A percentile compares a stretch with the other conserved stretches of the same genome.
phyloP scores from a whole-genome alignment of 1,139 yeast species.

The Nadsonia starkeyi-henricii region DNA sequence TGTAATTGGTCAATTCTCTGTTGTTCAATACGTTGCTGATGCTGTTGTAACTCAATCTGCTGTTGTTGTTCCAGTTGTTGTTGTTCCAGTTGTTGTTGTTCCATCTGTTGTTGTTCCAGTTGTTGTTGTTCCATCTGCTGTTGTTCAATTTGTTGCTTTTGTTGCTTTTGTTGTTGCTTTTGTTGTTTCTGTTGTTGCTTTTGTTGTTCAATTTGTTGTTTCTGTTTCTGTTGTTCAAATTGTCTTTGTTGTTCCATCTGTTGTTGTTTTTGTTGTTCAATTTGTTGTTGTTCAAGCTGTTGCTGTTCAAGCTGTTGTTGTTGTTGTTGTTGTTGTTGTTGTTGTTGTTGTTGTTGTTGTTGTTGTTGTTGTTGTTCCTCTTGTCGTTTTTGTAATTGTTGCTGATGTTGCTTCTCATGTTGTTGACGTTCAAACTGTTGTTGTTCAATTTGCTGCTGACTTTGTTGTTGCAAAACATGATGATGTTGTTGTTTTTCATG shows the following conservation, averaged over 20 bases:
- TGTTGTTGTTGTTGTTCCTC: constrained; percentile 21
- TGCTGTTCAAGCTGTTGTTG: constrained; percentile 3
- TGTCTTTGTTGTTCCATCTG: not conserved
- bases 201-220: constrained; percentile 11
- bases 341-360: constrained; percentile 21
- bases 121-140: no score
- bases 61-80: no score
- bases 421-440: not conserved
- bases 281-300: constrained; percentile 3
- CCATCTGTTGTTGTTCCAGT: no score
- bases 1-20: no score
- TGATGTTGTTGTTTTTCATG: constrained; percentile 9
- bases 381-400: not conserved
- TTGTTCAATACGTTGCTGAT: not conserved
- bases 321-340: constrained; percentile 9
- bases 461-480: constrained; percentile 5
- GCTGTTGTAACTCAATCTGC: no score
- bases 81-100: not conserved
- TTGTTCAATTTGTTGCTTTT: no score
- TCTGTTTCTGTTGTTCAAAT: constrained; percentile 3
- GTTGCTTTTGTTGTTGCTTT: constrained; percentile 5
- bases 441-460: constrained; percentile 2
- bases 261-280: constrained; percentile 4
- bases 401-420: constrained; percentile 3
- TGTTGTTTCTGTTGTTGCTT: constrained; percentile 18